A percentile compares a stretch with the other conserved stretches of the same genome.
These are phyloP conservation scores for Blastobotrys niveus DNA, from an alignment of 1,139 yeast species.

Conservation along the genomic window DNA sequence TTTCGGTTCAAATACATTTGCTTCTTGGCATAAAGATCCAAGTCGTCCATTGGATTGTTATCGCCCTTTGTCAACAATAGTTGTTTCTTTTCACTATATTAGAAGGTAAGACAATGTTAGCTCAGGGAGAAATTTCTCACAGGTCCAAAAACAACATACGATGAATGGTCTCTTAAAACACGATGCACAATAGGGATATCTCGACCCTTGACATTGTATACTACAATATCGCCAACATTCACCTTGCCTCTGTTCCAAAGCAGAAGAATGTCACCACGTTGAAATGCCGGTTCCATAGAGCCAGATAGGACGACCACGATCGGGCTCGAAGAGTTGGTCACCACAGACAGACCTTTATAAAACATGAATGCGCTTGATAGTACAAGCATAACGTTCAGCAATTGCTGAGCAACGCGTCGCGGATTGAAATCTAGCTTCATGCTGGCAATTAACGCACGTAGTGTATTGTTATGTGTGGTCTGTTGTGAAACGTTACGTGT, in stretches of 20 bases:
- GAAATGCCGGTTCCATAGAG: constrained; percentile 99
- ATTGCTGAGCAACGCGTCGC: constrained; percentile 43
- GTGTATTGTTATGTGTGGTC: not conserved
- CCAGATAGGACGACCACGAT: constrained; percentile 96
- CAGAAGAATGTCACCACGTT: constrained; percentile 89
- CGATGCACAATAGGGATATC: constrained; percentile 94
- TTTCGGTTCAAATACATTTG: constrained; percentile 72
- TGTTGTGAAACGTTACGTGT: too few relatives aligned
- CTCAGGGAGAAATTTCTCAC: too few relatives aligned
- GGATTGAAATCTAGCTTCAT: constrained; percentile 17
- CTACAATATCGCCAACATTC: constrained; percentile 91
- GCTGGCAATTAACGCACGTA: not conserved
- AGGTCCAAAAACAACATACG: constrained; percentile 26
- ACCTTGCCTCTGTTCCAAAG: constrained; percentile 80
- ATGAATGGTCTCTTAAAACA: constrained; percentile 71
- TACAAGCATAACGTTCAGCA: constrained; percentile 67
- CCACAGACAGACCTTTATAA: constrained; percentile 78
- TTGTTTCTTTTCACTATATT: constrained; percentile 46
- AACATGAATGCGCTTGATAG: constrained; percentile 85
- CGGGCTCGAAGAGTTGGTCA: constrained; percentile 84
- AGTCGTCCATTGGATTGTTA: constrained; percentile 87
- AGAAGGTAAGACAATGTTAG: constrained; percentile 17
- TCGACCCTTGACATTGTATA: constrained; percentile 78
- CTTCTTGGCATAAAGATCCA: constrained; percentile 72
- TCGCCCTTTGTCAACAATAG: constrained; percentile 90